Base-by-base conservation (phyloP, 2,329 filamentous ascomycete species). In the Fusarium concolor region DNA sequence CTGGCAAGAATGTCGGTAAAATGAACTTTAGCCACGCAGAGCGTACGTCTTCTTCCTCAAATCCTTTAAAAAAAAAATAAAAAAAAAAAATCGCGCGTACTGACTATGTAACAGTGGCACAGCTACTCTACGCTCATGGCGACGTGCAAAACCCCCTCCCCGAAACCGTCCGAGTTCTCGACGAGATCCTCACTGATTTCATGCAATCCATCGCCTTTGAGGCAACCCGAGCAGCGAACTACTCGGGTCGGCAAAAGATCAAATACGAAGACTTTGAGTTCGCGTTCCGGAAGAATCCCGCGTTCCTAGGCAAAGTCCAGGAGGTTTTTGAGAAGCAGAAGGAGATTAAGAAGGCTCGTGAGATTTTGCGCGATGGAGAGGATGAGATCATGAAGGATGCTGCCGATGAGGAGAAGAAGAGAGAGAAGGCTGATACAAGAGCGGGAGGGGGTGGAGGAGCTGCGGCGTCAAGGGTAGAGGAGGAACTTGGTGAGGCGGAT, bases 261-360 rank as follows among this genome's bases (percentile, higher is more conserved):
- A 99, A 99, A 79, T 92, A 97, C 75, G 95, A 97, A 75, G 96
- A 99, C 80, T 97, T 99, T 82, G 94, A 96, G 76, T 99, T 97
- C 80, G 93, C 94, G 38, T 88, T 98, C 71, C 88, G 96, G 31
- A 89, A 92, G 68, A 96, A 98, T 75, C 90, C 92, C 10, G 84
- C 87, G 61, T 96, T 97, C 77, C 84, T 98, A 42, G 96, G 96
- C 47, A 90, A 95, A 74, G 94, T 98, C 55, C 89, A 93, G 77
- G 94, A 97, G 81, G 88, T 97, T 75, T 87, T 97, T 70, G 91
- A 93, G 79, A 94, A 95, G 84, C 93, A 96, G 72, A 90, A 90
- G 76, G 90, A 94, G 76, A 89, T 98, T 66, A 96, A 96, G 77
- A 88, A 91, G 74, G 91, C 92, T 52, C 85, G 94, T 65, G 94